Evolutionary conservation across 148 eudicot genomes (phyloP).

Genomic region (Fagopyrum esculentum): DNA sequence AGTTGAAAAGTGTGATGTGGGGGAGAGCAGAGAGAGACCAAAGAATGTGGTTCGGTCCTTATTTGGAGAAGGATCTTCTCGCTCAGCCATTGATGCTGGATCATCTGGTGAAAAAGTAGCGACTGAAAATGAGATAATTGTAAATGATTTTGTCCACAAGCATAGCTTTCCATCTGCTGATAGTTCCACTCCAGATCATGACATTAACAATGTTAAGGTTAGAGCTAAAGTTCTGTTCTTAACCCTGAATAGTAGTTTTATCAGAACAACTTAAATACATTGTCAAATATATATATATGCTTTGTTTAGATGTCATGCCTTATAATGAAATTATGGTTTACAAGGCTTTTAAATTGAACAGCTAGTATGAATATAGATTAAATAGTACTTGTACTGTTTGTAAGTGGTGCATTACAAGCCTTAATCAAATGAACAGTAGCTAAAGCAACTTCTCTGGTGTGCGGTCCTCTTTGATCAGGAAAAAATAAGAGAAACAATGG

Average conservation of each 20-base stretch:
- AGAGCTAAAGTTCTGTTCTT: background rate
- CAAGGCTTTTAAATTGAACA: no score
- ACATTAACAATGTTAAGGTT: constrained; percentile 4
- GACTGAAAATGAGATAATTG: constrained; percentile 5
- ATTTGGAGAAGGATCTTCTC: constrained; percentile 9
- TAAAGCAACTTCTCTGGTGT: background rate
- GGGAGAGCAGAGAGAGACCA: constrained; percentile 11
- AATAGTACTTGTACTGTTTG: no score
- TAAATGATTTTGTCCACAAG: constrained; percentile 10
- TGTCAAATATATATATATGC: background rate
- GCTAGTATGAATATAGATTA: no score
- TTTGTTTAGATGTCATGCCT: no score
- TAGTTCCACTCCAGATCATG: background rate
- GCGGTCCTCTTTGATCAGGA: constrained; percentile 4
- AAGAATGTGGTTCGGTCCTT: constrained; percentile 13
- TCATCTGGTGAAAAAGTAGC: background rate
- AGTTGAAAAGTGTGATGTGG: constrained; percentile 2
- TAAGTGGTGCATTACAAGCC: background rate
- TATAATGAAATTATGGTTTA: no score
- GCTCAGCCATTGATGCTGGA: background rate
- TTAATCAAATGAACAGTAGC: background rate
- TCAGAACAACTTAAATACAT: background rate
- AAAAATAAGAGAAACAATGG: constrained; percentile 10
- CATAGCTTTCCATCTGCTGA: constrained; percentile 10
- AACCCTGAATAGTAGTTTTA: background rate